Evolutionary conservation across 441 rosid species (phyloP).

Genomic region (Jatropha multifida): DNA sequence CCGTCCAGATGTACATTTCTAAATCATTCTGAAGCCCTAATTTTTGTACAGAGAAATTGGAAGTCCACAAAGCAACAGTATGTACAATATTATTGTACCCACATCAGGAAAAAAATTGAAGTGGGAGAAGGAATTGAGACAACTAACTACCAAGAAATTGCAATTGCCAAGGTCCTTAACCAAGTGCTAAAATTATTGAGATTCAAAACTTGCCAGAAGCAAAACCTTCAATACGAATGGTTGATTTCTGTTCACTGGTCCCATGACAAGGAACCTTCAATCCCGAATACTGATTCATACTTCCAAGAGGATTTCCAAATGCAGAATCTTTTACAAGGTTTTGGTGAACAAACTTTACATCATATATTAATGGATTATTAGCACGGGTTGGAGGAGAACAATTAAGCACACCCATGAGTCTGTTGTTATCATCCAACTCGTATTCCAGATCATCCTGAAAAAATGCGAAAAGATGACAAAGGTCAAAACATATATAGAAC

Average conservation of each 20-base stretch:
- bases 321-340: neutral
- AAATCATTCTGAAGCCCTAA: neutral
- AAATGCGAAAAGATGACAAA: neutral
- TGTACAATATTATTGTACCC: neutral
- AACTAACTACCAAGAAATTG: neutral
- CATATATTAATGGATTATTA: neutral
- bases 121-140: neutral
- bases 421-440: neutral
- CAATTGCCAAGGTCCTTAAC: neutral
- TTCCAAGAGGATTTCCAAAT: neutral
- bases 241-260: neutral
- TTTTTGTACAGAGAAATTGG: neutral
- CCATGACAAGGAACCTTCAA: neutral
- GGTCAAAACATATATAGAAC: neutral
- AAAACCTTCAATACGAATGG: constrained; percentile 1
- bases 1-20: neutral
- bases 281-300: neutral
- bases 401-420: neutral
- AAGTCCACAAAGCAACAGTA: neutral
- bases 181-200: neutral
- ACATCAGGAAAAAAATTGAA: neutral
- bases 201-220: neutral
- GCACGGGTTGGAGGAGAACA: neutral
- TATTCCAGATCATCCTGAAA: neutral
- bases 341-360: neutral